These are phyloP conservation scores for Pseudonitzschia delicatissima DNA, from an alignment of 108 stramenopile genomes.

Conservation along the genomic window DNA sequence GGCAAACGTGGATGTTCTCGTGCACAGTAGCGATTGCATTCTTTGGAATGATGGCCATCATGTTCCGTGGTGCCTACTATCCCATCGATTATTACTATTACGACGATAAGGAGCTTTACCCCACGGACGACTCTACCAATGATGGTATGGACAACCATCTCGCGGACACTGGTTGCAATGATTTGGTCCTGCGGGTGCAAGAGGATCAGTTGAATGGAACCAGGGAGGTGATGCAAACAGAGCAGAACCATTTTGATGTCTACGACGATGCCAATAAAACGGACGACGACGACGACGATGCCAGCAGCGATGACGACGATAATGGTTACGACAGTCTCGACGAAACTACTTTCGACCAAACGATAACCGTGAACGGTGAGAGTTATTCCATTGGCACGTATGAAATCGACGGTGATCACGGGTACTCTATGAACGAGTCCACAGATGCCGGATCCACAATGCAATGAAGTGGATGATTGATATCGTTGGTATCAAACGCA, in stretches of 20 bases:
- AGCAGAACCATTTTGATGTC: background rate
- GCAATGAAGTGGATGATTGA: too few species aligned
- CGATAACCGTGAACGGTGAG: too few species aligned
- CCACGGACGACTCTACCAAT: background rate
- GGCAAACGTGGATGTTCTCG: conserved; percentile 21
- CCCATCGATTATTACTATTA: conserved; percentile 14
- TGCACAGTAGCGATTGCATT: conserved; percentile 23
- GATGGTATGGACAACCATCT: background rate
- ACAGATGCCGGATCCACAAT: too few species aligned
- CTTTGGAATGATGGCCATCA: conserved; percentile 37
- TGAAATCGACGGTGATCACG: too few species aligned
- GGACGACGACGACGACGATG: background rate
- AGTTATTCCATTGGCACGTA: too few species aligned
- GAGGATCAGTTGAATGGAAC: background rate
- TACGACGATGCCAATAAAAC: background rate
- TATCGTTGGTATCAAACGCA: too few species aligned
- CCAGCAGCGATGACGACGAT: background rate
- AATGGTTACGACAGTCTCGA: background rate
- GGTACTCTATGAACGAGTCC: too few species aligned
- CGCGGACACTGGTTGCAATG: background rate
- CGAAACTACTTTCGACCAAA: background rate
- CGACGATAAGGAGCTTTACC: background rate
- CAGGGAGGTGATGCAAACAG: background rate
- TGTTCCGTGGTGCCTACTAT: conserved; percentile 33
- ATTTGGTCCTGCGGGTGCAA: background rate